Evolutionary conservation across 2,329 filamentous ascomycete species (phyloP), one percentile per base, ranked within the genome.

Genomic region (Penicillium psychrosexuale): DNA sequence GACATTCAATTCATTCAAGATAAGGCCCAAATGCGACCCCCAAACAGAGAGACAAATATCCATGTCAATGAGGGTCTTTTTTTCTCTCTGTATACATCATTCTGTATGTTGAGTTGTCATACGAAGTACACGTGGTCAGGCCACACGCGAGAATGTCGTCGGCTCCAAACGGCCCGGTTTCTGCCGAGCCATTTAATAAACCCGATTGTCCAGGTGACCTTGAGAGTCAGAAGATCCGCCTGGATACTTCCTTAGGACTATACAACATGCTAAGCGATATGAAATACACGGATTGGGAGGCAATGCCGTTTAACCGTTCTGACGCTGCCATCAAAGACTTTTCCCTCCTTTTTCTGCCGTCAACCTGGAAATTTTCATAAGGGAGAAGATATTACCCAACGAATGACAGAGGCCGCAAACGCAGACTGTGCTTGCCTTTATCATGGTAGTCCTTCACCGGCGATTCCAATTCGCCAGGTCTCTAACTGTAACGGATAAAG

Each of bases 111-210:
- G 11, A n/a, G 5, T 13, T 15, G 8, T 9, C 19, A 27, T 24
- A n/a, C n/a, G n/a, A n/a, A n/a, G n/a, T n/a, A 24, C 22, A 27
- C 13, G 3, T 1, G 13, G 37, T 61, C 57, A 58, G 47, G 44
- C 53, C 55, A 60, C 33, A 5, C 36, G 53, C 47, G 57, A 58
- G 37, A 58, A 60, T 55, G 3, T n/a, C 13, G 11, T 9, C 22
- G 34, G 33, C 27, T 17, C 56, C 47, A 28, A 46, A 34, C 22
- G 47, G 46, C 13, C 38, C 39, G 39, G 8, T 27, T n/a, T 3
- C 24, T 42, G 15, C 39, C 39, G 39, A 3, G 3, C 22, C 3
- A 42, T 27, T n/a, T n/a, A 22, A 15, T 40, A 39, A 39, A 28
- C 27, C 27, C 27, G 12, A 12, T 33, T 24, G 38, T 8, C 8